Evolutionary conservation across 129 eudicot genomes (phyloP), one percentile per base, ranked within the genome.

Genomic region (Chrysanthemum makinoi): DNA sequence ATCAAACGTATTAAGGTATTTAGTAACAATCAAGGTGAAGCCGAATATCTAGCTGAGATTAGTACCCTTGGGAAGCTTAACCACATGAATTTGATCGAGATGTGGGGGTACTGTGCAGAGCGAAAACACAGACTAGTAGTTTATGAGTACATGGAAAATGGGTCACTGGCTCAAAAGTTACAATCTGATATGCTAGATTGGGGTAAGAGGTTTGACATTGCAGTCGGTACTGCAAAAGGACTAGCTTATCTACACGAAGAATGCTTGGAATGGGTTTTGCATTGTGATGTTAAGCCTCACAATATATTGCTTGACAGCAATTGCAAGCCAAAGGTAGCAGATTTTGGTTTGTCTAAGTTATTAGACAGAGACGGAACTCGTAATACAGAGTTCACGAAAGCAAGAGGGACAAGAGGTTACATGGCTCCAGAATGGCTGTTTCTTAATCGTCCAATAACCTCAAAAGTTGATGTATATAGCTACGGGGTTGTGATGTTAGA

Each of bases 391-490:
- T 73, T 86, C 49, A 80, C 83, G 3, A 80, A 46, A 67, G 80
- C 82, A 24, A 74, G 91, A 63, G 91, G 91, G 63, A 86, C 91
- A 12, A 80, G 90, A 66, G 90, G 90, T 14, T 86, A 86, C 77
- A 86, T 86, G 90, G 87, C 90, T 60, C 90, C 91, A 6, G 91
- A 86, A 65, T 86, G 91, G 91, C 53, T 82, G 39, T 75, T 65
- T 24, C 19, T 33, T 46, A 75, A 83, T 48, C 74, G 58, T 3
- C 84, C 82, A 8, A 80, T 86, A 10, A 86, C 88, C 22, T 83
- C 91, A 0, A 86, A 84, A 70, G 87, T 84, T 33, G 88, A 84
- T 77, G 88, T 84, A 0, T 84, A 80, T 61, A 80, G 88, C 57
- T 84, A 80, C 7, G 88, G 88, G 2, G 66, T 80, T 13, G 88